These are phyloP conservation scores for Roridomyces roridus DNA, from an alignment of 768 basidiomycete genomes.

Conservation along the genomic window DNA sequence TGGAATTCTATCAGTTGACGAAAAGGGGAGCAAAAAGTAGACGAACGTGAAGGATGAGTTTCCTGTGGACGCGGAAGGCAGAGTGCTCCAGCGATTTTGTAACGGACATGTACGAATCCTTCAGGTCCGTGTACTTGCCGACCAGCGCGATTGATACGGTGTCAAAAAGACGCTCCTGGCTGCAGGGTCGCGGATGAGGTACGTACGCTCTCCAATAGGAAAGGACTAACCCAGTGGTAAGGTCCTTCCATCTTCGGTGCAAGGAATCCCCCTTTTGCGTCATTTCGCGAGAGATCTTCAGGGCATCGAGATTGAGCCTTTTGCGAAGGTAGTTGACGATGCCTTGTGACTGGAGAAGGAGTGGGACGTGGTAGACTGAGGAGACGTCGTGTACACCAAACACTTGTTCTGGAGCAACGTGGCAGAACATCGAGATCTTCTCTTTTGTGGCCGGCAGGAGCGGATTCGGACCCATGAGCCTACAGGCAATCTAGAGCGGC, in stretches of 20 bases:
- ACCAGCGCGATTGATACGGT: conserved; percentile 89
- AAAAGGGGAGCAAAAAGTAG: neutral
- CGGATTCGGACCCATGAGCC: conserved; percentile 79
- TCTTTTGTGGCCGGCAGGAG: conserved; percentile 87
- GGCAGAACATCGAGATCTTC: conserved; percentile 99
- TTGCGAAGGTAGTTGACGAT: conserved; percentile 84
- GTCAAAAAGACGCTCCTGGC: conserved; percentile 94
- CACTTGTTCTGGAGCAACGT: conserved; percentile 88
- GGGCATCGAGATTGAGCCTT: conserved; percentile 72
- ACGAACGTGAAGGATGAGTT: conserved; percentile 79
- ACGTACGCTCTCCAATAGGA: neutral
- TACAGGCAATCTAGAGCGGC: conserved; percentile 83
- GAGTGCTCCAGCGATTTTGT: conserved; percentile 97
- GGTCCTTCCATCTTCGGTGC: conserved; percentile 77
- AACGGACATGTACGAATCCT: conserved; percentile 99
- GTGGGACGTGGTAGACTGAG: conserved; percentile 96
- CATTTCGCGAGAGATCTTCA: conserved; percentile 63
- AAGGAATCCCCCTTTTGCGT: conserved; percentile 66
- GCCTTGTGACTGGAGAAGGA: conserved; percentile 92
- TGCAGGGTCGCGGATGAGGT: conserved; percentile 36
- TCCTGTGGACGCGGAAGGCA: conserved; percentile 88
- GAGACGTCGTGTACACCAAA: conserved; percentile 96
- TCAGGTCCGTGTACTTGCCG: conserved; percentile 96
- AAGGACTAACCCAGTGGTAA: conserved; percentile 75
- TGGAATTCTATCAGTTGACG: conserved; percentile 34